Conservation (phyloP, 495 filamentous ascomycete species). For the Astrothelium macrocarpum region DNA sequence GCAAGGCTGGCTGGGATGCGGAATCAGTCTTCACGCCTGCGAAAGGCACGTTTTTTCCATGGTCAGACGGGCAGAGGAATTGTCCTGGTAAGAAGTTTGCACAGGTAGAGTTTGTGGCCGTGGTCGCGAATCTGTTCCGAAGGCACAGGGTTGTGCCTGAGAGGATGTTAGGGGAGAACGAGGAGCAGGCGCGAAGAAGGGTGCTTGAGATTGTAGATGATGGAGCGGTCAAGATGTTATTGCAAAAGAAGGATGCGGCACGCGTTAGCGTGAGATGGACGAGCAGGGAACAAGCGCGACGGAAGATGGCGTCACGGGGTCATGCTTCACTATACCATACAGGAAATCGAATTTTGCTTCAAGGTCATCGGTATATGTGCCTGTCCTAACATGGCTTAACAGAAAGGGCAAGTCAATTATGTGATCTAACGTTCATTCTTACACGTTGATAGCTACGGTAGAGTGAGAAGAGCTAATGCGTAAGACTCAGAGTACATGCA, state of each 20-base stretch:
- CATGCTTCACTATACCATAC: background rate
- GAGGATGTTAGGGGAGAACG: slow-evolving; percentile 8
- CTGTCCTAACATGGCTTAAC: too few relatives aligned
- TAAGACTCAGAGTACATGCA: too few relatives aligned
- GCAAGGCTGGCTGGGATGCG: background rate
- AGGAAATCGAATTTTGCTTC: background rate
- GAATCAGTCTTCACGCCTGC: slow-evolving; percentile 16
- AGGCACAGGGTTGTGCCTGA: slow-evolving; percentile 11
- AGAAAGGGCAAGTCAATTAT: too few relatives aligned
- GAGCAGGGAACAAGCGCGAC: background rate
- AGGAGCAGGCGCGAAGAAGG: slow-evolving; percentile 6
- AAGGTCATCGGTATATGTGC: background rate
- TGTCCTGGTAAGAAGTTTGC: slow-evolving; percentile 21
- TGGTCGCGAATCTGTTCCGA: slow-evolving; percentile 16
- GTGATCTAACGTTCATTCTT: too few relatives aligned
- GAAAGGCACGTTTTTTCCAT: slow-evolving; percentile 16
- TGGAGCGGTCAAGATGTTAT: slow-evolving; percentile 12
- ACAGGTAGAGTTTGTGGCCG: slow-evolving; percentile 20
- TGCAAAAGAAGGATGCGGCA: slow-evolving; percentile 16
- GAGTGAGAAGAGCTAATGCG: too few relatives aligned
- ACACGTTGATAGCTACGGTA: too few relatives aligned
- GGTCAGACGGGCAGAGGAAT: slow-evolving; percentile 16
- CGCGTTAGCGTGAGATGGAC: background rate
- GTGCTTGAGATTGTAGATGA: slow-evolving; percentile 8
- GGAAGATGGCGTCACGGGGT: background rate